Evolutionary conservation across 2,329 filamentous ascomycete genomes (phyloP), one percentile per base, ranked within the genome.

Genomic region (Phaeosphaeria sp.): DNA sequence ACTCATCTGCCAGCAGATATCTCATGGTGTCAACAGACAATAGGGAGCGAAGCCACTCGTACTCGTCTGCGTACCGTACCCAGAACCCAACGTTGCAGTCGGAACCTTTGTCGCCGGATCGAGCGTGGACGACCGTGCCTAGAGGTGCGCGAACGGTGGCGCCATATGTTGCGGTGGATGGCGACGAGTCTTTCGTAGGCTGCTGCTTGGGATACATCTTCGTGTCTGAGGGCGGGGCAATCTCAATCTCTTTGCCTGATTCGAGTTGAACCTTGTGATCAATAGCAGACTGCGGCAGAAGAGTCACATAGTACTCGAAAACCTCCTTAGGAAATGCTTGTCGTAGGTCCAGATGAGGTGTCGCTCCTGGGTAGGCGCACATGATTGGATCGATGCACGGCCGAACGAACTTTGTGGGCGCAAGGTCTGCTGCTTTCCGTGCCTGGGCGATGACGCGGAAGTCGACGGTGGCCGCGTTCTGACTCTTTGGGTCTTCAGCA

Each of bases 391-490:
- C 79, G 45, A 76, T 72, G 30, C 76, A 75, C 9, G 77, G 76
- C 18, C 76, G 65, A 17, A 77, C 72, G 60, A 83, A 82, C 27
- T 74, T 78, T 3, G 64, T 50, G 0, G 75, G 71, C 0, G 74
- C 71, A 1, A 78, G 59, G 20, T 71, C 64, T 40, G 65, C 68
- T 17, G 78, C 75, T 25, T 75, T 17, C 57, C 55, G 70, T 3
- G 84, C 82, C 63, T 87, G 81, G 30, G 67, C 78, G 62, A 84
- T 78, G 48, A 82, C 72, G 22, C 81, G 64, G 42, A 84, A 76
- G 44, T 81, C 80, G 0, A 84, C 82, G 0, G 83, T 85, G 0
- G 82, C 82, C 0, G 77, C 77, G 24, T 80, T 78, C 30, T 84
- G 82, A n/a, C 75, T 79, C 2, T 64, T 65, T 0, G 81, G 79